Evolutionary conservation across 192 early-diverging fungal species (phyloP), one percentile per base, ranked within the genome.

Genomic region (Linnemannia exigua): DNA sequence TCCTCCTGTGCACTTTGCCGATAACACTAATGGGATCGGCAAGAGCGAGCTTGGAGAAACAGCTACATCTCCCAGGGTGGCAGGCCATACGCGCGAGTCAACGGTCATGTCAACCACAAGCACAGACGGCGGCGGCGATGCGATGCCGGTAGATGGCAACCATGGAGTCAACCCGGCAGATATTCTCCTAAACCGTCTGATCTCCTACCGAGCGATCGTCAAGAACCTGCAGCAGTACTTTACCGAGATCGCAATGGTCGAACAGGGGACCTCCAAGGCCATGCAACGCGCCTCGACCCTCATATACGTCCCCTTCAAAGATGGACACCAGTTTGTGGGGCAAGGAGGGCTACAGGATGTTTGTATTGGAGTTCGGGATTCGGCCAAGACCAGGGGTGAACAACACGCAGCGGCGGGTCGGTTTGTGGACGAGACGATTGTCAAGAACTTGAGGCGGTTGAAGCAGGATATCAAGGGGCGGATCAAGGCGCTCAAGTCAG

Each of bases 391-490:
- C 25, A 79, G 82, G 66, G 48, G 84, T 17, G 84, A 88, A 7
- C 79, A 88, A 20, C 89, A 88, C 81, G 87, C 81, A 1, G 74
- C 46, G 33, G 82, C 79, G 47, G 83, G 81, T 8, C 66, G 76
- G 15, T 84, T 86, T 67, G 67, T 88, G n/a, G 73, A 80, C 44
- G 80, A 85, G 67, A 84, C 79, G 14, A 67, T 90, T 25, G 72
- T 90, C 28, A 87, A 81, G 61, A 74, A 72, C 37, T 20, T 91
- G 14, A 70, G 77, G 6, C 31, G 86, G 31, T 33, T 91, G 15
- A 89, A 81, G 35, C 84, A 87, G 41, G 77, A 88, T 20, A 88
- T 89, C 70, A 91, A 91, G 71, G 80, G 71, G 48, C 71, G 61
- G 67, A 80, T 88, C n/a, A 80, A 75, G 33, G 79, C 67, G 1